Percentiles rank a stretch among this genome's conserved stretches.
These are phyloP conservation scores for Chamaenerion angustifolium DNA, from an alignment of 345 rosid species.

Conservation along the genomic window DNA sequence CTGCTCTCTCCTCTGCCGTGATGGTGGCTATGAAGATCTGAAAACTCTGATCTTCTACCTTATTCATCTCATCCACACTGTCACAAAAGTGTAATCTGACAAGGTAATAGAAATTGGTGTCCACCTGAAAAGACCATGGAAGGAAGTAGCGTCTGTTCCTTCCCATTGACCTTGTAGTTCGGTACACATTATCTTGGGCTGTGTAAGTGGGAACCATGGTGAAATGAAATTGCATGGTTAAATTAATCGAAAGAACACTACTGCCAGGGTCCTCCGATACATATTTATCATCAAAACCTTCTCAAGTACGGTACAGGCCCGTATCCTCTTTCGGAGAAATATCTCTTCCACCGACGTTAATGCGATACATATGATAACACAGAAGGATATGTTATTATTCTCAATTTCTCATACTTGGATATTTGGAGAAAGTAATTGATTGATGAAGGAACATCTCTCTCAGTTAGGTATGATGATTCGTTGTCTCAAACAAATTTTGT, in stretches of 20 bases:
- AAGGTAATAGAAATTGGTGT: conserved; percentile 21
- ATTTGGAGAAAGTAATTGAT: too few species aligned
- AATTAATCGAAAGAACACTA: conserved; percentile 2
- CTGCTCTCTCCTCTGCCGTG: conserved; percentile 11
- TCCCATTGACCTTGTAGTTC: conserved; percentile 23
- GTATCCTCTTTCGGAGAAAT: conserved; percentile 15
- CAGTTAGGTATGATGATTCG: too few species aligned
- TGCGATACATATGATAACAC: conserved; percentile 9
- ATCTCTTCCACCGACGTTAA: conserved; percentile 19
- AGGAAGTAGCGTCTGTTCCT: conserved; percentile 4
- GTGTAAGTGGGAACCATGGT: conserved; percentile 5
- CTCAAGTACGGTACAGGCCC: conserved; percentile 25
- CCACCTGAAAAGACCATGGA: conserved; percentile 27
- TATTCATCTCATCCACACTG: background rate
- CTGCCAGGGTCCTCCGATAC: background rate
- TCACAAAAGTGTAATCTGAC: conserved; percentile 38
- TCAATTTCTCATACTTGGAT: too few species aligned
- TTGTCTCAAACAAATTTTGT: too few species aligned
- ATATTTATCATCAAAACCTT: conserved; percentile 2
- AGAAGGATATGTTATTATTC: background rate
- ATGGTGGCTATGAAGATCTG: conserved; percentile 15
- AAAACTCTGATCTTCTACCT: conserved; percentile 5
- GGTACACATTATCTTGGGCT: conserved; percentile 21
- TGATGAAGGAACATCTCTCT: too few species aligned
- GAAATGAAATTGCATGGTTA: conserved; percentile 1